Base-by-base conservation (phyloP, 768 basidiomycete genomes). In the Sporobolomyces roseus region DNA sequence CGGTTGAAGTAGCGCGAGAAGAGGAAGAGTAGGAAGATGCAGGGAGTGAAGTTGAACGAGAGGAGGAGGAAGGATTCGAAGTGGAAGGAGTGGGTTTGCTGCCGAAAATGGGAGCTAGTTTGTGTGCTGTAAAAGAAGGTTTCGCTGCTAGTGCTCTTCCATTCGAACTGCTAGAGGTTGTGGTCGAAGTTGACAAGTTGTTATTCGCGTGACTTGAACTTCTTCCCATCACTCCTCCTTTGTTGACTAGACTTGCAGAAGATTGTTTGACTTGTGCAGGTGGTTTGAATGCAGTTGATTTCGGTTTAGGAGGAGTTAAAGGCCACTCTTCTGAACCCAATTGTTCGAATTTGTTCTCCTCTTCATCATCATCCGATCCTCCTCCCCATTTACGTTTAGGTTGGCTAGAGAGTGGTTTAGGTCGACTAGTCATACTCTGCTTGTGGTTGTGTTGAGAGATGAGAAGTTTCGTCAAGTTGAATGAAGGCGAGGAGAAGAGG, bases 361-460 rank as follows among this genome's bases (percentile, higher is more conserved):
- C 52, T 21, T 52, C 50, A n/a, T 55, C 41, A 27, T 58, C 41
- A n/a, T 38, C 48, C n/a, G n/a, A n/a, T 53, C 59, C 68, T 46
- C 66, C 68, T 52, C 71, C 71, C 71, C 71, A 72, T 14, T 46
- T 48, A n/a, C 71, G 60, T 33, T 56, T 61, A 19, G 71, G 66
- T 56, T 72, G 71, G 19, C 66, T 68, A 9, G 71, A 68, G 17
- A 72, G 66, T 33, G 54, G 35, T 13, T 51, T 19, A 14, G 45
- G 58, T 21, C 30, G 51, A 17, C 23, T 46, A 21, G 21, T 46
- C 12, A 46, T 9, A 41, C 38, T 41, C 38, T n/a, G n/a, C n/a
- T n/a, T n/a, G n/a, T n/a, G n/a, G 38, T 41, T 41, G 38, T 9
- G 38, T 14, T 27, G 35, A 23, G 41, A 19, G 49, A 27, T 48